Evolutionary conservation across 305 asterid genomes (phyloP), one percentile per base, ranked within the genome.

Genomic region (Fraxinus latifolia): DNA sequence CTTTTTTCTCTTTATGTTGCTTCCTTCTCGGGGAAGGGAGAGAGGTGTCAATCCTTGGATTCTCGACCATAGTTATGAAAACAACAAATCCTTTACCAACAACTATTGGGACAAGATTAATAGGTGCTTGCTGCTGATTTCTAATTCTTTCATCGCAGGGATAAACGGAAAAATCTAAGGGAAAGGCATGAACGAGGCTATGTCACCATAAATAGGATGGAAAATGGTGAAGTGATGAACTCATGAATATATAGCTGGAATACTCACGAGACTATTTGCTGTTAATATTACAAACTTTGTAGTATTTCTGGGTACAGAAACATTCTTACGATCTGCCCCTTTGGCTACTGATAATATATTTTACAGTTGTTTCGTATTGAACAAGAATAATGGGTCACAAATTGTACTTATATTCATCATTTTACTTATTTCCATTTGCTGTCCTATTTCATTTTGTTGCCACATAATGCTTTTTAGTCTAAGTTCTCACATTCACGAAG

Each of bases 331-430:
- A 23, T 25, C 72, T 65, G 2, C 0, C 33, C 7, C 17, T 65
- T 8, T 65, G n/a, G 33, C 34, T 65, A 65, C 72, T 3, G 17
- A 58, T 58, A 58, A 50, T 15, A 14, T 50, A 15, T 50, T 50
- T 50, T 15, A 50, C 21, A 2, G 23, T 58, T 5, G 50, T 42
- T 42, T 21, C 12, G 4, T 58, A 6, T 58, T n/a, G 11, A n/a
- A 58, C 25, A 58, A 19, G 68, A 9, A 58, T 5, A n/a, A 19
- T 55, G 27, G 68, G 27, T 55, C 68, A 19, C 21, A 42, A 42
- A 42, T 42, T 42, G 29, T 5, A 58, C 12, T 58, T 58, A 91
- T 47, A 97, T 50, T 50, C 7, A 47, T 47, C 58, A 14, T 47
- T 47, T 47, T 47, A 3, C 58, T 47, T 14, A 47, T 47, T 47